Base-by-base conservation (phyloP, 2,329 filamentous ascomycete species). In the Pseudonectria foliicola region DNA sequence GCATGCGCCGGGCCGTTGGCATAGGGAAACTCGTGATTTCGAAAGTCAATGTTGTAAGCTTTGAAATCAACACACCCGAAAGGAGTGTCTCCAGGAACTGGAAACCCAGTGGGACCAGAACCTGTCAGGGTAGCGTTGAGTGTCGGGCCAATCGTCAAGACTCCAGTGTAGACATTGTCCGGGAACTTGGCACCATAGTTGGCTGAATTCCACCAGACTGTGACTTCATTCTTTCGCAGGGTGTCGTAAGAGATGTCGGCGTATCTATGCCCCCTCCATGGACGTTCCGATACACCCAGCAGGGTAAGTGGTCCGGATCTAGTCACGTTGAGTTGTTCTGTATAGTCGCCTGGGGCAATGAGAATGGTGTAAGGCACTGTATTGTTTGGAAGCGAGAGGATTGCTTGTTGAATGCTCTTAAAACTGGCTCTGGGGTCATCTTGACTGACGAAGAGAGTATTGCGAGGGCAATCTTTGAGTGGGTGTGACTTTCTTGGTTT, bases 31-130 rank as follows among this genome's bases (percentile, higher is more conserved):
- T 67, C 79, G 29, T 73, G 66, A 46, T 84, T 84, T 13, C 70
- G 62, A 43, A 83, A 77, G 49, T 84, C 72, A 26, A 84, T 61
- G 47, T 83, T 83, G 55, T 84, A 83, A 0, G 70, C 75, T 7
- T 77, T 65, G 54, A 84, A 83, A 50, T 82, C 70, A 1, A 46
- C 53, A 49, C 72, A 79, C 3, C 80, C 80, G 41, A 82, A 81
- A 0, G 77, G 77, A 0, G 79, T 83, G 30, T 64, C 69, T 0
- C 56, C 63, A 0, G 77, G 74, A 0, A 84, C 76, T 0, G 74
- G 57, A 46, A 70, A 77, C 0, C 80, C 80, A 0, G 74, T 78
- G 0, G 79, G 67, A 0, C 80, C 80, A 4, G 67, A 62, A 4
- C 80, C 79, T 0, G 77, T 82, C 14, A 77, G 57, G 10, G 72